Evolutionary conservation across 2,329 filamentous ascomycete genomes (phyloP).

Genomic region (Colletotrichum tanaceti): DNA sequence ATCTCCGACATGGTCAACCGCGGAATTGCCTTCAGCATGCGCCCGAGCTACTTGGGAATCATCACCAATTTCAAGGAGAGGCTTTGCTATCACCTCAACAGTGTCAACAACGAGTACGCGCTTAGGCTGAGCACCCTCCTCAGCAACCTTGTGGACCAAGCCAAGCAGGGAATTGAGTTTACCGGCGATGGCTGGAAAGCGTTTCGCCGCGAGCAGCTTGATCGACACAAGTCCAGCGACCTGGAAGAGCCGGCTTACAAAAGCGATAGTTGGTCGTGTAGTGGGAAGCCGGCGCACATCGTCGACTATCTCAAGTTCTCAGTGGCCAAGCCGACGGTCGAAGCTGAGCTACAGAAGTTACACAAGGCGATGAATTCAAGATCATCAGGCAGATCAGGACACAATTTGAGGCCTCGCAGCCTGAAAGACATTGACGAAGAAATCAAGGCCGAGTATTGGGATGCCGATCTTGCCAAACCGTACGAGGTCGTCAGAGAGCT

Average conservation of each 20-base stretch:
- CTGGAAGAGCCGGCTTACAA: conserved; percentile 59
- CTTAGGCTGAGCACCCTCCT: conserved; percentile 64
- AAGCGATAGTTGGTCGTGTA: conserved; percentile 47
- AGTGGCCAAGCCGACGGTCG: conserved; percentile 59
- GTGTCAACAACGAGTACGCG: conserved; percentile 58
- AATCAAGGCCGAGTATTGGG: conserved; percentile 46
- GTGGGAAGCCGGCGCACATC: conserved; percentile 58
- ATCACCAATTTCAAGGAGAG: conserved; percentile 74
- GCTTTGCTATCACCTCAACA: conserved; percentile 69
- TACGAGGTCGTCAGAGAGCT: conserved; percentile 51
- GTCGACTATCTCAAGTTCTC: conserved; percentile 72
- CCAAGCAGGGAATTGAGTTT: conserved; percentile 67
- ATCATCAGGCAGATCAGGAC: neutral
- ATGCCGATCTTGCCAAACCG: conserved; percentile 52
- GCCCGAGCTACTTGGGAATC: conserved; percentile 68
- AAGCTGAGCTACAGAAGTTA: conserved; percentile 52
- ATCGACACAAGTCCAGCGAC: conserved; percentile 1
- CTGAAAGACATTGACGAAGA: neutral
- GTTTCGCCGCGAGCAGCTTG: conserved; percentile 49
- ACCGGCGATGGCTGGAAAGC: conserved; percentile 53
- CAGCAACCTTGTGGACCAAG: conserved; percentile 66
- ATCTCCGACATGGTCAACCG: conserved; percentile 61
- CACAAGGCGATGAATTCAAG: conserved; percentile 38
- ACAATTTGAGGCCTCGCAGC: neutral
- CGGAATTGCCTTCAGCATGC: conserved; percentile 69